Base-by-base conservation (phyloP, 495 filamentous ascomycete genomes). In the Penicillium flavigenum region DNA sequence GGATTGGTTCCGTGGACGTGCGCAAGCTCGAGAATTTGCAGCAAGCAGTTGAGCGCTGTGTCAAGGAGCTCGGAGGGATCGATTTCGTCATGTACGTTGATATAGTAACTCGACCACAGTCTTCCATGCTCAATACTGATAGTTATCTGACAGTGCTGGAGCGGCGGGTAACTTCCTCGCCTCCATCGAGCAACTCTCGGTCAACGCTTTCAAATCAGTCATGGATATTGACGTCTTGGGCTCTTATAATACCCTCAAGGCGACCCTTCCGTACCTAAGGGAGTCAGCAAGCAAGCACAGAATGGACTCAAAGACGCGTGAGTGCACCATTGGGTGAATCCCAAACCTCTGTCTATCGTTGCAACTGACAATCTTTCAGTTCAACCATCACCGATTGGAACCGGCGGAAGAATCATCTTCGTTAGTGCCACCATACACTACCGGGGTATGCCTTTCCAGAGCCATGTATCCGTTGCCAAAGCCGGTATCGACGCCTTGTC, bases 91-190 rank as follows among this genome's bases (percentile, higher is more conserved):
- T 98, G 91, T 94, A 76, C 55, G 83, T 68, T 8, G 47, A 34
- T 14, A 36, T 7, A 22, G n/a, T 2, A 34, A n/a, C 29, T 51
- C 34, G 12, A 19, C 19, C 12, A 19, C 20, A 32, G 20, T 41
- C 22, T 39, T 36, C n/a, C 17, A 14, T 19, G 8, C 22, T n/a
- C 14, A n/a, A n/a, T 56, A 41, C 58, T 70, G 45, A 65, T 42
- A 27, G 14, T 43, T 43, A 39, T 26, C 51, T 4, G 51, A 45
- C 63, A 96, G 90, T 69, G 92, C 92, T 38, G 94, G 94, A 48
- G 94, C 94, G 29, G 94, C 94, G 12, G 94, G 94, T 34, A 98
- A 98, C 72, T 98, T 98, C 79, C 82, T 98, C 22, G 88, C 93
- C 6, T 88, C 93, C 1, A 90, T 98, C 62, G 76, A 86, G 22